These are phyloP conservation scores for Keithomyces neogunnii DNA, from an alignment of 2,329 filamentous ascomycete genomes.

Conservation along the genomic window DNA sequence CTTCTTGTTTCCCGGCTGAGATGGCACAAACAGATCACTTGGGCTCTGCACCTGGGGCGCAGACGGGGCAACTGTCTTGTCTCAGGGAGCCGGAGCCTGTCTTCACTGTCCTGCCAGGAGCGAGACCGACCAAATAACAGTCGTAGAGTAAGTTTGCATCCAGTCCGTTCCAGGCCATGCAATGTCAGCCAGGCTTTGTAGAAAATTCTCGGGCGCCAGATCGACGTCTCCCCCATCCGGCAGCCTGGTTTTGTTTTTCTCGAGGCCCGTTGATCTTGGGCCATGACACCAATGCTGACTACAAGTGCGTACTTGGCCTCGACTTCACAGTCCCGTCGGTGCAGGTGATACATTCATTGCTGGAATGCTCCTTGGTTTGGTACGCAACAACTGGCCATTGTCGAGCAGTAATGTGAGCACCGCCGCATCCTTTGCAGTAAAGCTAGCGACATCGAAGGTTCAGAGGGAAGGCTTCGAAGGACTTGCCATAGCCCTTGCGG, in stretches of 20 bases:
- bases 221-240: too few relatives aligned
- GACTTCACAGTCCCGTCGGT: constrained; percentile 50
- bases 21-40: constrained; percentile 27
- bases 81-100: constrained; percentile 18
- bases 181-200: neutral
- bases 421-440: neutral
- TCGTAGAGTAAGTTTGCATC: constrained; percentile 7
- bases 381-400: constrained; percentile 2
- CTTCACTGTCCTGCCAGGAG: constrained; percentile 32
- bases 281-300: neutral
- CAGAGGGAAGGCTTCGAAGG: constrained; percentile 3
- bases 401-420: neutral
- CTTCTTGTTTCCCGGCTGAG: neutral
- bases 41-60: constrained; percentile 53
- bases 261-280: neutral
- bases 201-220: too few relatives aligned
- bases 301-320: neutral
- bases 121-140: neutral
- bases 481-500: neutral
- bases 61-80: constrained; percentile 31
- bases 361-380: constrained; percentile 56
- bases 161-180: neutral
- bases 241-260: too few relatives aligned
- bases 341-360: constrained; percentile 72
- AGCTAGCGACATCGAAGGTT: constrained; percentile 1